Evolutionary conservation across 2,329 filamentous ascomycete species (phyloP).

Genomic region (Colletotrichum sp.): DNA sequence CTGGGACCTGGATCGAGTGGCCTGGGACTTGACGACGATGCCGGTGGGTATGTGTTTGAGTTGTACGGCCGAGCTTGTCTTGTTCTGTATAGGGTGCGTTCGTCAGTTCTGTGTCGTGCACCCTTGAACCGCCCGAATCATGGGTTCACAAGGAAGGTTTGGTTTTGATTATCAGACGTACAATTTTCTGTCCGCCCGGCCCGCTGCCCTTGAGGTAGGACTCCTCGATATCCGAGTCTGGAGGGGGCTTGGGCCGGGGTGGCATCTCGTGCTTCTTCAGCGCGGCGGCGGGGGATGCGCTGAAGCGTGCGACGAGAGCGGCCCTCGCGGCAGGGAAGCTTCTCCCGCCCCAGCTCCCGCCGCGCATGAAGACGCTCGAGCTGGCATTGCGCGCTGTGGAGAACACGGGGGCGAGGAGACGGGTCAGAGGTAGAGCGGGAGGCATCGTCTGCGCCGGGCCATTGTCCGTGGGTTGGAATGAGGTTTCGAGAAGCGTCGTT

Average conservation of each 20-base stretch:
- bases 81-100: slow-evolving; percentile 68
- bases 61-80: slow-evolving; percentile 95
- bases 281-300: slow-evolving; percentile 30
- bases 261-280: slow-evolving; percentile 67
- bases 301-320: slow-evolving; percentile 30
- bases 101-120: neutral
- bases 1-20: slow-evolving; percentile 83
- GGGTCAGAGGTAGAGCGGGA: neutral
- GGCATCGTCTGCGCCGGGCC: slow-evolving; percentile 14
- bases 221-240: slow-evolving; percentile 82
- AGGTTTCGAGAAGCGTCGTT: slow-evolving; percentile 3
- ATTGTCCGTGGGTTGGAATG: slow-evolving; percentile 12
- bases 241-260: slow-evolving; percentile 73
- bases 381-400: neutral
- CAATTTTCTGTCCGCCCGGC: slow-evolving; percentile 95
- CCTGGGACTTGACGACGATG: slow-evolving; percentile 92
- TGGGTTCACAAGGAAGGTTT: neutral
- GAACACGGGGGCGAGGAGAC: neutral
- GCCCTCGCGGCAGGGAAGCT: neutral
- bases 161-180: slow-evolving; percentile 39
- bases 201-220: slow-evolving; percentile 89
- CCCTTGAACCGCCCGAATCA: neutral
- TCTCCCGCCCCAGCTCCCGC: neutral
- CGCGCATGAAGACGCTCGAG: slow-evolving; percentile 2
- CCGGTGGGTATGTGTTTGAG: slow-evolving; percentile 89